Percentiles rank a stretch among this genome's conserved stretches.
These are phyloP conservation scores for Anthostomella pinea DNA, from an alignment of 2,329 filamentous ascomycete genomes.

Conservation along the genomic window DNA sequence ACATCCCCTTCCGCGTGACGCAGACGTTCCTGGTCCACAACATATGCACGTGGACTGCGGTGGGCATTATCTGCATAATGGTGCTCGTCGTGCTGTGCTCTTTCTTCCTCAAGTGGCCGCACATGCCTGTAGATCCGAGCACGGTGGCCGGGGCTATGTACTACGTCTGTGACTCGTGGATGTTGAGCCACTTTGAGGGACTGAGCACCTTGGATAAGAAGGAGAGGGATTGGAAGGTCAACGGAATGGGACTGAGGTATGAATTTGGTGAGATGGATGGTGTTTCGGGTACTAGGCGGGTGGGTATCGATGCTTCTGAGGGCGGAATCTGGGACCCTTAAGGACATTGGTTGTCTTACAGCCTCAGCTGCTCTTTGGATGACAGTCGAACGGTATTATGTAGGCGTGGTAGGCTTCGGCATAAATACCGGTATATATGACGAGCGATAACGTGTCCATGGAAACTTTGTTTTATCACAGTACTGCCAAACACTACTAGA, in stretches of 20 bases:
- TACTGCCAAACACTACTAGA: no score
- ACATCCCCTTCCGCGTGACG: slow-evolving; percentile 37
- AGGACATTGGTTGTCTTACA: no score
- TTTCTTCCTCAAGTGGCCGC: slow-evolving; percentile 34
- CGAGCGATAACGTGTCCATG: no score
- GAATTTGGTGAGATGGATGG: slow-evolving; percentile 33
- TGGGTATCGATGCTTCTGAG: slow-evolving; percentile 26
- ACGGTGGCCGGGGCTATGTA: slow-evolving; percentile 36
- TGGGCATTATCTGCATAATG: slow-evolving; percentile 36
- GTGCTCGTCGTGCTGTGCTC: slow-evolving; percentile 32
- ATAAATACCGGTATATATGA: no score
- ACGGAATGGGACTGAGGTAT: slow-evolving; percentile 29
- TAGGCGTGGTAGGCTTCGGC: no score
- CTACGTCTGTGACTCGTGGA: slow-evolving; percentile 34
- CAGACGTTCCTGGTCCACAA: slow-evolving; percentile 32
- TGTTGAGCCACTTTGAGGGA: slow-evolving; percentile 32
- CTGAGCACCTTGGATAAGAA: slow-evolving; percentile 25
- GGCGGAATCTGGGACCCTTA: not conserved
- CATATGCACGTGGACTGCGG: slow-evolving; percentile 33
- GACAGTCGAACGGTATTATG: no score
- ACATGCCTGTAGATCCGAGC: slow-evolving; percentile 36
- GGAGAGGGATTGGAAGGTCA: slow-evolving; percentile 31
- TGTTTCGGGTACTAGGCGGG: slow-evolving; percentile 21
- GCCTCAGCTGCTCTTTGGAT: no score
- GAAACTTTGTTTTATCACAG: no score